Base-by-base conservation (phyloP, 106 monocot species). In the Phalaenopsis equestris region DNA sequence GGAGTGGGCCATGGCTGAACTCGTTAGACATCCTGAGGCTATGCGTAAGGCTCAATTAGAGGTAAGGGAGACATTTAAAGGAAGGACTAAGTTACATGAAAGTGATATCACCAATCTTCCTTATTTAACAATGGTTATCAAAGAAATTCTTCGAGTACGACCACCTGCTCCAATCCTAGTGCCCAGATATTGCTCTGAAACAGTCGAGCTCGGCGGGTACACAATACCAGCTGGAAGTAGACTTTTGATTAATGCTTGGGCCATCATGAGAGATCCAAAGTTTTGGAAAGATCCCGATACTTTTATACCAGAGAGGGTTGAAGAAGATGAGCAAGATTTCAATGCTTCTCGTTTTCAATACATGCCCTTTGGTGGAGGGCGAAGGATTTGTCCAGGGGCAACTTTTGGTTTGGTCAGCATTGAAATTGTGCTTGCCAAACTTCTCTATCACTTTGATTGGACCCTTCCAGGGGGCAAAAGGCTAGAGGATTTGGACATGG, bases 1-100 rank as follows among this genome's bases (percentile, higher is more conserved):
- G 12, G 75, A 68, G 5, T 83, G 83, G 83, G 78, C 52, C 6
- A 83, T 83, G 83, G 15, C 78, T 5, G 83, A 83, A 68, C 77
- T 83, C 18, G 68, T 83, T 39, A 67, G 64, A 42, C 77, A 83
- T 45, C 83, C 83, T 1, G 70, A 70, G n/a, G 19, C 55, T 3
- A 83, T 83, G 83, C 47, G 70, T 23, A 83, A 76, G 55, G 78
- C 64, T 36, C 77, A 83, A 16, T 18, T 16, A 8, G 83, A 83
- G 41, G 78, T 83, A 30, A 45, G 83, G 21, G 8, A 48, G 17
- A 52, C 43, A 14, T 67, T 46, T 12, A n/a, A 41, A 0, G 78
- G 70, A 8, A 78, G 72, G n/a, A 10, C 61, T 1, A 39, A 23
- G 5, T 42, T 55, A 48, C 17, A 30, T 43, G 83, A 83, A 9